Conservation (phyloP, 345 rosid species). For the Eucalyptus curtisii region DNA sequence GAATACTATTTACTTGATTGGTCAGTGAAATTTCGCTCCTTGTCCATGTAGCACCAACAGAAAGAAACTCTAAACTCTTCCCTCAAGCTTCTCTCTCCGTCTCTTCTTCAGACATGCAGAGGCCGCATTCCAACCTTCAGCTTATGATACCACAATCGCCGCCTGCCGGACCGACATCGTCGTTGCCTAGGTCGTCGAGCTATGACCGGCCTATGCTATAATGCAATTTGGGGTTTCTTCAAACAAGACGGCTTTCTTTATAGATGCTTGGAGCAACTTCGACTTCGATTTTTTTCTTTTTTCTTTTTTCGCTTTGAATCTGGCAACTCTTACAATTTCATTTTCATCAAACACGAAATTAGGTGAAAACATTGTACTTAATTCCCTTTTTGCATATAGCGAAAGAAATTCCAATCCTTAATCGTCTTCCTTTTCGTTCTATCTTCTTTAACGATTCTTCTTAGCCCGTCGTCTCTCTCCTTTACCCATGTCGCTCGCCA, state of each 20-base stretch:
- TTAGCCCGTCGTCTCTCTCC: neutral
- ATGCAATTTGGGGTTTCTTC: neutral
- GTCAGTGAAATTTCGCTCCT: neutral
- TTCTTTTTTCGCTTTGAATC: fast-evolving
- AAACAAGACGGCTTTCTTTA: neutral
- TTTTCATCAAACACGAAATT: neutral
- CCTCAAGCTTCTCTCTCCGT: neutral
- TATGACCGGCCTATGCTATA: neutral
- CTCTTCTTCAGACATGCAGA: neutral
- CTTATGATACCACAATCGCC: neutral
- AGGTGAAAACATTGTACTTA: neutral
- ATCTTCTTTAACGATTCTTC: neutral
- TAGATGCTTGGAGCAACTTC: neutral
- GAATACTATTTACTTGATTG: neutral
- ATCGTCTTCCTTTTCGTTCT: neutral
- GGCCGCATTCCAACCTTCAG: neutral
- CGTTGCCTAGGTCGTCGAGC: neutral
- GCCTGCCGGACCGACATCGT: neutral
- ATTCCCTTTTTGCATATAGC: neutral
- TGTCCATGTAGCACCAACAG: neutral
- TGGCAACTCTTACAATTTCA: neutral
- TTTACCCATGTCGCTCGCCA: neutral
- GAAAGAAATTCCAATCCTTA: neutral
- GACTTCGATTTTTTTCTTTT: neutral
- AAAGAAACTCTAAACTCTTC: neutral